Evolutionary conservation across 1,284 basidiomycete species (phyloP), one percentile per base, ranked within the genome.

Genomic region (Peniophora sp.): DNA sequence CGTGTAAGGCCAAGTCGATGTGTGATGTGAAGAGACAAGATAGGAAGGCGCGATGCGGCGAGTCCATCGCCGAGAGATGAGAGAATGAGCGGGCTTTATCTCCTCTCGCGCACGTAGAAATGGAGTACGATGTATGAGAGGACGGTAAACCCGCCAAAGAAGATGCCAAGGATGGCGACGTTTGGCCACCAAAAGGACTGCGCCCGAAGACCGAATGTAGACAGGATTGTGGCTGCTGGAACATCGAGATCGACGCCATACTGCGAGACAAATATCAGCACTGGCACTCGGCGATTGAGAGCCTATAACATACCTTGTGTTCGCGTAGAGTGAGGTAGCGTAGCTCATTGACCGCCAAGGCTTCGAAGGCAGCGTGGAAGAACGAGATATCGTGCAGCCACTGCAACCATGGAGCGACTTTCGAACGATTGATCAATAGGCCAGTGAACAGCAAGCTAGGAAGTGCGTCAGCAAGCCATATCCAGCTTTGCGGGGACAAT

Each of bases 281-380:
- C 27, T 24, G n/a, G 39, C 46, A 24, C 27, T 17, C 25, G 32
- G 25, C 2, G 8, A 14, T 35, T 22, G 17, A 3, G 25, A 36
- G 36, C n/a, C 32, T 41, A 22, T 22, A n/a, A 58, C 79, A 52
- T 59, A 91, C 89, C 76, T 90, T 89, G 60, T 83, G 78, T 67
- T 98, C 91, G 63, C 90, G 92, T 48, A 98, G 72, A 61, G 92
- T 89, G n/a, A 98, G 72, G 66, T 95, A 97, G 46, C 94, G 76
- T 49, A 99, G 72, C 68, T 99, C 95, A 65, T 98, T 98, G 53
- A 98, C 94, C 22, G 94, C 85, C 24, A 99, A 77, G 1, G 90
- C 93, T 69, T 99, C 96, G 63, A 93, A 98, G 0, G 90, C 96
- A n/a, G 96, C 95, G 69, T 98, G 96, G 85, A 97, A 98, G 78